Evolutionary conservation across 192 early-diverging fungal genomes (phyloP).

Genomic region (Coemansia sp.): DNA sequence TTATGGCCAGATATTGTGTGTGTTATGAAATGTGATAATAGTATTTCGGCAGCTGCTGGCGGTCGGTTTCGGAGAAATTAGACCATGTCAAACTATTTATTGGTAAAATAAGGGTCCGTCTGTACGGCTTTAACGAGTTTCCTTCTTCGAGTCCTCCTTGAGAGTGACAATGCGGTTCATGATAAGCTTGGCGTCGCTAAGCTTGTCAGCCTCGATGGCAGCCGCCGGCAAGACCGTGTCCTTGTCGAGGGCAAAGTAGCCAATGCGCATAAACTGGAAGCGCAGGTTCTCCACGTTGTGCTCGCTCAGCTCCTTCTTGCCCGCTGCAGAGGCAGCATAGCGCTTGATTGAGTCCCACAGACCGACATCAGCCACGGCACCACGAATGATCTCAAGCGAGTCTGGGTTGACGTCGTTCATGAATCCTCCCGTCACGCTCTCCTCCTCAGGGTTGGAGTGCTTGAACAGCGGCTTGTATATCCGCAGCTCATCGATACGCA

Average conservation of each 20-base stretch:
- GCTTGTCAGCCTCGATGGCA: conserved; percentile 57
- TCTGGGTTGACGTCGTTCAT: conserved; percentile 83
- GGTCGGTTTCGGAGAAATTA: too few relatives aligned
- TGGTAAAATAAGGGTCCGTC: not conserved
- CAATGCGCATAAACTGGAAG: conserved; percentile 93
- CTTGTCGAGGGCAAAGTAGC: conserved; percentile 98
- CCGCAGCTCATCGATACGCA: conserved; percentile 77
- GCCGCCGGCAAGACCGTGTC: conserved; percentile 71
- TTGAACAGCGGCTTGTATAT: conserved; percentile 86
- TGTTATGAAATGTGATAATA: not conserved
- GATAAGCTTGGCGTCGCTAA: conserved; percentile 58
- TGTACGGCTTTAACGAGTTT: conserved; percentile 8
- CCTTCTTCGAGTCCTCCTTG: conserved; percentile 69
- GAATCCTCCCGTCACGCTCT: conserved; percentile 81
- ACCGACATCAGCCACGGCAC: conserved; percentile 82
- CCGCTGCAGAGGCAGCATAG: conserved; percentile 38
- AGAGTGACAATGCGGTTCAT: conserved; percentile 69
- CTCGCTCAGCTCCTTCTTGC: conserved; percentile 57
- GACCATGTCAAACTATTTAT: not conserved
- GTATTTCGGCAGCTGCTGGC: too few relatives aligned
- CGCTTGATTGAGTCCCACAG: conserved; percentile 65
- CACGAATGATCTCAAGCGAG: conserved; percentile 66
- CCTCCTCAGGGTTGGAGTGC: conserved; percentile 81
- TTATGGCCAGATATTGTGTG: not conserved
- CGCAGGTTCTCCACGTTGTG: conserved; percentile 74